Evolutionary conservation across 805 yeast genomes (phyloP).

Genomic region (Lachancea sp.): DNA sequence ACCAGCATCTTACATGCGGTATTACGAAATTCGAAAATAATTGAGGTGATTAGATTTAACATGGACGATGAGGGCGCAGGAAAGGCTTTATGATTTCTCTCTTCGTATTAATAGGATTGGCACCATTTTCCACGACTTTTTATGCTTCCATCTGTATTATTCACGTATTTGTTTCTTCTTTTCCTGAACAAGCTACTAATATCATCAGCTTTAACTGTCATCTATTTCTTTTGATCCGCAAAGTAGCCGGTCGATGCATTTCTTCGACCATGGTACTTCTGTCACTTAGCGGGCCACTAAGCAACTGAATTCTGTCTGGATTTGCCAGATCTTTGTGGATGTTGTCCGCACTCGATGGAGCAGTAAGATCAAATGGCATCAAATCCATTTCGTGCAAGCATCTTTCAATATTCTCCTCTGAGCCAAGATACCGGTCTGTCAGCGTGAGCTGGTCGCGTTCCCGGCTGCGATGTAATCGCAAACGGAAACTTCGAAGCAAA

Average conservation of each 20-base stretch:
- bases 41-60: too few species aligned
- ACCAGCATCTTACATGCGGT: too few species aligned
- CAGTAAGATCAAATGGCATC: constrained; percentile 8
- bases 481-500: constrained; percentile 4
- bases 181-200: neutral
- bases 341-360: constrained; percentile 6
- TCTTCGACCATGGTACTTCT: constrained; percentile 2
- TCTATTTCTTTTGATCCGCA: neutral
- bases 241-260: neutral
- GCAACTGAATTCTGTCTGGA: neutral
- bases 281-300: constrained; percentile 3
- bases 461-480: constrained; percentile 4
- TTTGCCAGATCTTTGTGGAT: neutral
- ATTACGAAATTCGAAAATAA: too few species aligned
- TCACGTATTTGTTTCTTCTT: too few species aligned
- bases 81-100: too few species aligned
- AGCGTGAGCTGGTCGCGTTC: constrained; percentile 3
- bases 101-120: too few species aligned
- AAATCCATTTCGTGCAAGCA: constrained; percentile 10
- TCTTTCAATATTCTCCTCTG: constrained; percentile 7
- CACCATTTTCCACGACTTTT: too few species aligned
- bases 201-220: neutral
- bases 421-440: constrained; percentile 9
- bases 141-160: too few species aligned
- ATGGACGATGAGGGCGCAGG: too few species aligned